Evolutionary conservation across 345 rosid genomes (phyloP), one percentile per base, ranked within the genome.

Genomic region (Ailanthus altissimus): DNA sequence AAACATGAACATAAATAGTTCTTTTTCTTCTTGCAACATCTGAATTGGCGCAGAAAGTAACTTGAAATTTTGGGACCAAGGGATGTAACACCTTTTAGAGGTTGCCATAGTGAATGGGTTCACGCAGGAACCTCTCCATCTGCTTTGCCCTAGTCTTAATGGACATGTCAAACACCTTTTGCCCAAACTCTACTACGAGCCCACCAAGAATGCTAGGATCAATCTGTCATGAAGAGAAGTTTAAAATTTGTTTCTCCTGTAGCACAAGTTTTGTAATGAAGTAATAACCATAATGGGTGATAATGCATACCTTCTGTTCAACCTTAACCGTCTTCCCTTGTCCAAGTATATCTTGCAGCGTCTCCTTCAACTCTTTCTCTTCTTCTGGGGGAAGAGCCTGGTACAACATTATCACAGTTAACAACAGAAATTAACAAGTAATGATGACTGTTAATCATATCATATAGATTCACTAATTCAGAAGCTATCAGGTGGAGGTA

Each of bases 141-240:
- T 92, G 97, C 72, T 75, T 81, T 11, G 97, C 97, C 80, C 99
- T 89, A 2, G 97, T 91, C 89, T 67, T 87, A 61, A 96, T 96
- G 67, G 98, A 96, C 99, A 93, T 88, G 85, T 96, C 99, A 80
- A 96, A 85, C 81, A 96, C 94, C 95, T 96, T 92, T 75, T 85
- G 91, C n/a, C 68, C 82, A 32, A 92, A 96, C 88, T 96, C 94
- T 28, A 96, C 92, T 47, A 93, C 84, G 6, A 96, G 82, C 65
- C 99, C 99, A 63, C 99, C 98, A 40, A 90, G 93, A 82, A 96
- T 93, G 59, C 89, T 96, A 0, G 97, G 91, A 85, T 96, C 97
- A 79, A 96, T 90, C 99, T 96, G 90, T 70, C 64, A 75, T 23
- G 61, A 53, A 60, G 23, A 25, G 6, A 72, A 25, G 42, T 1